A percentile compares a stretch with the other conserved stretches of the same genome.
Conservation (phyloP, 768 basidiomycete species). For the Lactarius sanguifluus region DNA sequence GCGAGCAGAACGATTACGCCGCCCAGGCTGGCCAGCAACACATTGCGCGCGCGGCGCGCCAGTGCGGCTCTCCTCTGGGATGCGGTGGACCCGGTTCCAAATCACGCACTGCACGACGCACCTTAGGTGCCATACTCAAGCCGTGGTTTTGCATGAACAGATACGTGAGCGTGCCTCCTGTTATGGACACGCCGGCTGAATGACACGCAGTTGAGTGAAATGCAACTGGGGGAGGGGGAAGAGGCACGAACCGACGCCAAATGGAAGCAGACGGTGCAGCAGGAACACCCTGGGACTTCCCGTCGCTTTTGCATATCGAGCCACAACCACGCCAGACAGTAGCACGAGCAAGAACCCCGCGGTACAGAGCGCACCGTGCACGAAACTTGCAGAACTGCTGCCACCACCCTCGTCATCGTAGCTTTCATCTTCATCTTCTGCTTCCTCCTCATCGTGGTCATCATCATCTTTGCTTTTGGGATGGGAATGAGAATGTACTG, state of each 20-base stretch:
- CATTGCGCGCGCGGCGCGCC: too few species aligned
- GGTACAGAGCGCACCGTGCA: constrained; percentile 53
- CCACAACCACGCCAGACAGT: constrained; percentile 54
- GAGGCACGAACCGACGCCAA: constrained; percentile 12
- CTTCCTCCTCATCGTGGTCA: not conserved
- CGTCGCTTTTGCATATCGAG: constrained; percentile 49
- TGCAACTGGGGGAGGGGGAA: not conserved
- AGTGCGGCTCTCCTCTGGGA: not conserved
- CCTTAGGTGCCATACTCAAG: constrained; percentile 4
- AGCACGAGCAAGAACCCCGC: constrained; percentile 57
- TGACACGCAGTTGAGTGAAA: not conserved
- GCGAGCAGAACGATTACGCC: constrained; percentile 7
- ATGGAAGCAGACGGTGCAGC: constrained; percentile 44
- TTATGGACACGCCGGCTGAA: constrained; percentile 17
- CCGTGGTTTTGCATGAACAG: constrained; percentile 10
- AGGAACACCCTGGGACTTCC: constrained; percentile 47
- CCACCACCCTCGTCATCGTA: not conserved
- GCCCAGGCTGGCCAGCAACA: constrained; percentile 11
- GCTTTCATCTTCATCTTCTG: not conserved
- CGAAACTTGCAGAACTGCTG: constrained; percentile 40
- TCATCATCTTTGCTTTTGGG: not conserved
- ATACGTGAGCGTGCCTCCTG: constrained; percentile 18
- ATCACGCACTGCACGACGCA: constrained; percentile 12
- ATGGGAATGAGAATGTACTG: not conserved
- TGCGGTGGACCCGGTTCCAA: constrained; percentile 12